Percentiles rank a stretch among this genome's conserved stretches.
Conservation (phyloP, 2,329 filamentous ascomycete genomes). For the Pyrenochaeta sp. region DNA sequence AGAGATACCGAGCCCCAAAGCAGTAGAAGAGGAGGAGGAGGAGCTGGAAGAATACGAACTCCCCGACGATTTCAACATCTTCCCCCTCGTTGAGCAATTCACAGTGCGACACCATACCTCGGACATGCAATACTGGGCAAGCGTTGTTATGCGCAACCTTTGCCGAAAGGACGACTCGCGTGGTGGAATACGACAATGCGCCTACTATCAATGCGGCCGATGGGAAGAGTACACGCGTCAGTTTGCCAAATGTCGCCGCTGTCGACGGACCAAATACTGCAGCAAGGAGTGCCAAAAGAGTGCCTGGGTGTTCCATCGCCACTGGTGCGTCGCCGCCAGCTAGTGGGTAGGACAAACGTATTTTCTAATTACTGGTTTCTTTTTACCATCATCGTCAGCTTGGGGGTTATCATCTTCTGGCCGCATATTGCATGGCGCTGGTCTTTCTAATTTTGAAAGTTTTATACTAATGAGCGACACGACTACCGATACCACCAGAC, state of each 20-base stretch:
- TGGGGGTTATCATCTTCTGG: constrained; percentile 40
- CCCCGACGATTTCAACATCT: constrained; percentile 97
- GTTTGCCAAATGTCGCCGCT: constrained; percentile 96
- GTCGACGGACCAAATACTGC: constrained; percentile 97
- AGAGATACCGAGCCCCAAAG: constrained; percentile 54
- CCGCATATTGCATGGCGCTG: constrained; percentile 53
- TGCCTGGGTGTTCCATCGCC: constrained; percentile 96
- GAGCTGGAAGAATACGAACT: constrained; percentile 87
- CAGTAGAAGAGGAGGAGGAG: constrained; percentile 65
- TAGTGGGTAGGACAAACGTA: constrained; percentile 24
- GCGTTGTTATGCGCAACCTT: constrained; percentile 97
- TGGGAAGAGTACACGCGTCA: constrained; percentile 98
- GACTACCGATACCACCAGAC: constrained; percentile 49
- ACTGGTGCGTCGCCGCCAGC: constrained; percentile 89
- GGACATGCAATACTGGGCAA: constrained; percentile 99
- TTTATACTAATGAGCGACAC: constrained; percentile 50
- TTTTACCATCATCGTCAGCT: constrained; percentile 37
- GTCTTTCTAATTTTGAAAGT: constrained; percentile 42
- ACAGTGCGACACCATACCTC: constrained; percentile 93
- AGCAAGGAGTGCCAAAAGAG: constrained; percentile 99
- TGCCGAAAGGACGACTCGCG: constrained; percentile 96
- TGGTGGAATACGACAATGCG: constrained; percentile 94
- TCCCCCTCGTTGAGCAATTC: constrained; percentile 97
- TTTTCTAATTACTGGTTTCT: constrained; percentile 31
- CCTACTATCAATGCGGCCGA: constrained; percentile 97